Percentiles rank a stretch among this genome's conserved stretches.
phyloP scores from a whole-genome alignment of 352 stramenopile genomes.

The Globisporangium paroecandrum region DNA sequence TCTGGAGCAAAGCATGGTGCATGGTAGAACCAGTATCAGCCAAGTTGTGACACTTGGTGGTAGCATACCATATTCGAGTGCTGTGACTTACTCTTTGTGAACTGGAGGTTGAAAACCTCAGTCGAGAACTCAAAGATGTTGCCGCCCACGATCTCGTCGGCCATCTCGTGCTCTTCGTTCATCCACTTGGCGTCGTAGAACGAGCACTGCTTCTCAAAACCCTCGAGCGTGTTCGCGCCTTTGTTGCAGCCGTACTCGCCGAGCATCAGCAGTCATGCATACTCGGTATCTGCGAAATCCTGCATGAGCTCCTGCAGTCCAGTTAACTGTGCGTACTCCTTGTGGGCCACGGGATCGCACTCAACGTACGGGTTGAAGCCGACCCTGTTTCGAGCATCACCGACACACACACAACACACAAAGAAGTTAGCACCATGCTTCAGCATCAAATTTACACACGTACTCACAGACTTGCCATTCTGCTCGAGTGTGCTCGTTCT shows the following conservation, averaged over 20 bases:
- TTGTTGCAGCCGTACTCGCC: slow-evolving; percentile 55
- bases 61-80: no score
- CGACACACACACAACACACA: not conserved
- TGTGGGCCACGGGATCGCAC: slow-evolving; percentile 36
- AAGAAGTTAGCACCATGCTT: not conserved
- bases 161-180: slow-evolving; percentile 76
- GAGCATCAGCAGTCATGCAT: slow-evolving; percentile 47
- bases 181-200: slow-evolving; percentile 80
- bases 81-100: slow-evolving; percentile 15
- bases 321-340: slow-evolving; percentile 30
- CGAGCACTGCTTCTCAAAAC: slow-evolving; percentile 40
- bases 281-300: slow-evolving; percentile 34
- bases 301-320: slow-evolving; percentile 44
- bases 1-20: not conserved
- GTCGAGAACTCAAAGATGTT: slow-evolving; percentile 76
- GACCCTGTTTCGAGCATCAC: slow-evolving; percentile 15
- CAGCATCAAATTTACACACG: not conserved
- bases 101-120: slow-evolving; percentile 46
- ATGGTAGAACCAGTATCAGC: no score
- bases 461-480: slow-evolving; percentile 17
- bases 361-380: slow-evolving; percentile 61
- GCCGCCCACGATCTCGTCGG: slow-evolving; percentile 61
- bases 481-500: slow-evolving; percentile 40
- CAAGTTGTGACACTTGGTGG: no score
- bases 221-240: slow-evolving; percentile 44